Base-by-base conservation (phyloP, 495 filamentous ascomycete genomes). In the Parachaetomium inaequale region DNA sequence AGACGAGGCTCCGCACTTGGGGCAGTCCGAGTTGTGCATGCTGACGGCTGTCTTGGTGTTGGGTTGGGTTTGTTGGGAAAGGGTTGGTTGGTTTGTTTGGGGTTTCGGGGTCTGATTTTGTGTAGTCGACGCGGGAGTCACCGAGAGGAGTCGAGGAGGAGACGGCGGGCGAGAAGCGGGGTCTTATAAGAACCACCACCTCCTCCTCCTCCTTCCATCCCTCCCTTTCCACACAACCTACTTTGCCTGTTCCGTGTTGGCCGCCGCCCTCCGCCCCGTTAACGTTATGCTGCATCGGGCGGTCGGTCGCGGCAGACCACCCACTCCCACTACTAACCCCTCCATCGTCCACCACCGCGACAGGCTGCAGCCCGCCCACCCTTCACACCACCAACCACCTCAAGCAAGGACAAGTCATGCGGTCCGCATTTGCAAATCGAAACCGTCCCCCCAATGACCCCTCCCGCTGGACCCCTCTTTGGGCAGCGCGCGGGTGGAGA, bases 1-100 rank as follows among this genome's bases (percentile, higher is more conserved):
- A 56, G 73, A 70, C 59, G 65, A 63, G 68, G 67, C 66, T 55
- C 78, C 76, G 75, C 79, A 82, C 74, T 79, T 82, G 74, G 79
- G 79, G 76, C 79, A 79, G 67, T 59, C 52, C 15, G 67, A 59
- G 70, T 70, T 72, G 70, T 80, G 77, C 77, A 81, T 81, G 38
- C 66, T 78, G 42, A 46, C 42, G 71, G 25, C 46, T 50, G 53
- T 55, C 21, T 38, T 40, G 42, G n/a, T 51, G 34, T 52, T 46
- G n/a, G n/a, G n/a, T n/a, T n/a, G n/a, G n/a, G 47, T 14, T 4
- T 51, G 21, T 58, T 49, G 29, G 2, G 28, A n/a, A n/a, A n/a
- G n/a, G n/a, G n/a, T n/a, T 52, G 50, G 23, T 19, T n/a, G 38
- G 53, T 25, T n/a, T 31, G 12, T 58, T 1, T 46, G 40, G 45